A percentile compares a stretch with the other conserved stretches of the same genome.
phyloP scores from a whole-genome alignment of 2,329 filamentous ascomycete genomes.

The Trichothecium roseum region DNA sequence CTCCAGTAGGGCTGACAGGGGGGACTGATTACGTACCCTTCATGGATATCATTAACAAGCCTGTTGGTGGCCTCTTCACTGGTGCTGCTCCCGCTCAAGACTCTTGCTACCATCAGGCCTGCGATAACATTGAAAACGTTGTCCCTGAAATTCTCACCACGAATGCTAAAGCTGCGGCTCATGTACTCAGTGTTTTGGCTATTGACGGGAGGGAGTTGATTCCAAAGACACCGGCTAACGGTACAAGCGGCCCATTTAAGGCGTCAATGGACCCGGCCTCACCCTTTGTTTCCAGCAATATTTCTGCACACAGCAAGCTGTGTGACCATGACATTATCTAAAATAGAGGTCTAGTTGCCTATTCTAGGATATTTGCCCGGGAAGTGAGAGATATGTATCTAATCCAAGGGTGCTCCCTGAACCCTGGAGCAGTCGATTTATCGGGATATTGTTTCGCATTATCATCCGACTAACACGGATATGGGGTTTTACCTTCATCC shows the following conservation, averaged over 20 bases:
- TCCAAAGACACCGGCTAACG: conserved; percentile 13
- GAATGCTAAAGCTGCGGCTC: conserved; percentile 34
- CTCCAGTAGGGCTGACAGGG: conserved; percentile 21
- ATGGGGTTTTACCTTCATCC: too few species aligned
- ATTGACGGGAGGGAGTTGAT: conserved; percentile 13
- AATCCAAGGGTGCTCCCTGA: background rate
- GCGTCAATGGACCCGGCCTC: background rate
- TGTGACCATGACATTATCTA: conserved; percentile 4
- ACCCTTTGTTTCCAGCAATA: background rate
- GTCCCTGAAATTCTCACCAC: conserved; percentile 18
- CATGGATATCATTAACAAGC: conserved; percentile 39
- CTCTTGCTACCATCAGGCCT: conserved; percentile 20
- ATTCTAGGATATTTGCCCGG: too few species aligned
- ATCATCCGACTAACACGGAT: too few species aligned
- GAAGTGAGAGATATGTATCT: background rate
- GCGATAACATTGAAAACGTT: conserved; percentile 23
- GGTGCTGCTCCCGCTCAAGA: conserved; percentile 41
- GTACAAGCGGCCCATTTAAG: conserved; percentile 3
- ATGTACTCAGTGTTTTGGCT: conserved; percentile 21
- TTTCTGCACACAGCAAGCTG: conserved; percentile 1
- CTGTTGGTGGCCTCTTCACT: conserved; percentile 47
- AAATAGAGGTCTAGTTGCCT: too few species aligned
- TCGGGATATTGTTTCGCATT: too few species aligned
- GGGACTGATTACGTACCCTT: conserved; percentile 54
- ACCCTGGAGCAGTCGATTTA: too few species aligned